These are phyloP conservation scores for Penicillium daleae DNA, from an alignment of 495 filamentous ascomycete species.

Conservation along the genomic window DNA sequence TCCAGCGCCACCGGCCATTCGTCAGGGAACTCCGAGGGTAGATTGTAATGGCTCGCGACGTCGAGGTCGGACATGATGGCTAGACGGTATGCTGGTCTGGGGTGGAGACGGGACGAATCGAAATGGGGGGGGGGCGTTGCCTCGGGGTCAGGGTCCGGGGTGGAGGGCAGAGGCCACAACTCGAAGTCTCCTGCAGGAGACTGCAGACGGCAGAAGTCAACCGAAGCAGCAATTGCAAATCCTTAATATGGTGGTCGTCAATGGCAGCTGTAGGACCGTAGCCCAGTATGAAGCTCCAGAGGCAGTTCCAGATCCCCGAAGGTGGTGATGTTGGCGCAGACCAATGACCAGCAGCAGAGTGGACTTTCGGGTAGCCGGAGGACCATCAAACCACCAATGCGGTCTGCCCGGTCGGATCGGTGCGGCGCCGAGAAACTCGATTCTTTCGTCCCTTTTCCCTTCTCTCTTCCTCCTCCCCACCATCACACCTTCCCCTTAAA, in stretches of 20 bases:
- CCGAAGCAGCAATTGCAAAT: background rate
- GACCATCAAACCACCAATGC: constrained; percentile 34
- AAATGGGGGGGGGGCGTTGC: constrained; percentile 11
- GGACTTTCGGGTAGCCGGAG: constrained; percentile 31
- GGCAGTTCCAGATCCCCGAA: background rate
- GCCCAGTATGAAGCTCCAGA: constrained; percentile 30
- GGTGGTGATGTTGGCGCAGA: background rate
- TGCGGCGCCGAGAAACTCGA: constrained; percentile 42
- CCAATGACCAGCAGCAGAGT: constrained; percentile 11
- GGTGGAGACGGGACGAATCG: constrained; percentile 18
- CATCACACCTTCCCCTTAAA: constrained; percentile 13
- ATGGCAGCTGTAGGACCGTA: constrained; percentile 4
- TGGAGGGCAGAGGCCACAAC: background rate
- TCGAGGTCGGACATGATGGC: constrained; percentile 65
- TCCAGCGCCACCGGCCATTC: constrained; percentile 86
- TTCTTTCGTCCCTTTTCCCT: constrained; percentile 33
- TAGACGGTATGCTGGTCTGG: constrained; percentile 9
- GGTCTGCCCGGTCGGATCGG: constrained; percentile 47
- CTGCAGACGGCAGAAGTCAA: constrained; percentile 4
- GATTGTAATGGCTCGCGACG: constrained; percentile 87
- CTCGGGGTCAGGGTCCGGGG: background rate
- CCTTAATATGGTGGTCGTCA: background rate
- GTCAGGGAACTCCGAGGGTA: constrained; percentile 76
- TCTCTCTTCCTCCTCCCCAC: constrained; percentile 32
- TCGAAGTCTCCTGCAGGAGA: constrained; percentile 13